Evolutionary conservation across 163 green algal genomes (phyloP), one percentile per base, ranked within the genome.

Genomic region (Volvox carteri): DNA sequence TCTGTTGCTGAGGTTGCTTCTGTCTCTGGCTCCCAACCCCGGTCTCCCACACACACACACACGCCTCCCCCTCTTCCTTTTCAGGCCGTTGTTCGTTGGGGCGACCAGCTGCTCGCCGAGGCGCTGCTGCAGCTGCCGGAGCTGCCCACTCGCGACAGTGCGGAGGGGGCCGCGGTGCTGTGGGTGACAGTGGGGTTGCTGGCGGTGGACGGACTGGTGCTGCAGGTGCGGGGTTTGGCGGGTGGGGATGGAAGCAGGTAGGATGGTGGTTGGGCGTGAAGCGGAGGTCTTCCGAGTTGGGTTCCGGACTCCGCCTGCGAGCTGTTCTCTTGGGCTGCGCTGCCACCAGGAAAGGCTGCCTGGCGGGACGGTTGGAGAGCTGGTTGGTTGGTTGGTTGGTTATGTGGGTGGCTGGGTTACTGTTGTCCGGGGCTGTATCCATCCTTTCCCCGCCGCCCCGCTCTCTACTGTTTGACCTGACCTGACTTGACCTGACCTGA

Each of bases 101-200:
- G 84, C 28, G 30, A 12, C 5, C 84, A n/a, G n/a, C n/a, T 86
- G 65, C 58, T 79, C 1, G 93, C 92, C 35, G 93, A 97, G 83
- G 94, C 95, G 11, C 90, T 95, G 81, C 78, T 98, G 46, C 86
- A 94, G 89, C 93, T 98, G 83, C 95, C 95, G 0, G 93, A 93
- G 56, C 68, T 92, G 48, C 81, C 84, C 25, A 75, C 91, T 48
- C 79, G 88, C 50, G 81, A 87, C 68, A 93, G 85, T 33, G 89
- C 28, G 28, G 90, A 90, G 70, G 88, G 94, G 79, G 88, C 94
- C 23, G 76, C 68, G 0, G 89, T 92, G 0, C 52, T 97, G 72
- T 98, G 96, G 96, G 86, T 98, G 5, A 98, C 95, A 6, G 92
- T 97, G n/a, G 96, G 96, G 9, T 90, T 96, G 56, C 88, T 98